Base-by-base conservation (phyloP, 2,329 filamentous ascomycete genomes). In the Magnaporthiopsis poae region DNA sequence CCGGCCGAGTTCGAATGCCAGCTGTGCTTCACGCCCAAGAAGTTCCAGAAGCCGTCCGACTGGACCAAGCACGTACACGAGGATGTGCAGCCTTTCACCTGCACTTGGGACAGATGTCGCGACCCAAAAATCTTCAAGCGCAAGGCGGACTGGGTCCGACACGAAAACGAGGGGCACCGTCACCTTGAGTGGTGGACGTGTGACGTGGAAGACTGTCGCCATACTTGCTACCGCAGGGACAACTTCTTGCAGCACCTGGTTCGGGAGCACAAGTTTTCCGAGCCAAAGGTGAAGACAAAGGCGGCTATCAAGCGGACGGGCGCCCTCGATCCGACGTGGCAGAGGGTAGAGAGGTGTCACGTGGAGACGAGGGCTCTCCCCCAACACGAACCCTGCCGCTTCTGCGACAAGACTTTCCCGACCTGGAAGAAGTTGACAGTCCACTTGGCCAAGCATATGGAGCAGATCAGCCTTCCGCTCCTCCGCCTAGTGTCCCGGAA, bases 1-100 rank as follows among this genome's bases (percentile, higher is more conserved):
- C 93, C 93, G 0, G 91, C 92, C 3, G 88, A 94, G 73, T 94
- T 96, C 68, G 93, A 97, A 78, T 97, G 93, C 71, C 89, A 90
- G 56, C 80, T 96, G 29, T 96, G 93, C 78, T 96, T 91, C 79
- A 86, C 88, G 71, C 84, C 88, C 65, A 96, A 95, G 80, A 91
- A 88, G 72, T 92, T 95, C 71, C 86, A 88, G 71, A 96, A 96
- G 76, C 93, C 92, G 21, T 96, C 92, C 0, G 93, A 97, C 76
- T 97, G 93, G 93, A 96, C 92, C 1, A 96, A 97, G 75, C 93
- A 97, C 73, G 91, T 97, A 0, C 91, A 96, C 71, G 93, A 96
- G 77, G 93, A 97, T 74, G 87, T 96, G 0, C 90, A 95, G 74
- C 93, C 93, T 0, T 96, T 96, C 71, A 96, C 91, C 3, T 97